A percentile compares a stretch with the other conserved stretches of the same genome.
Evolutionary conservation across 306 rosid genomes (phyloP).

Genomic region (Corylus avellana): DNA sequence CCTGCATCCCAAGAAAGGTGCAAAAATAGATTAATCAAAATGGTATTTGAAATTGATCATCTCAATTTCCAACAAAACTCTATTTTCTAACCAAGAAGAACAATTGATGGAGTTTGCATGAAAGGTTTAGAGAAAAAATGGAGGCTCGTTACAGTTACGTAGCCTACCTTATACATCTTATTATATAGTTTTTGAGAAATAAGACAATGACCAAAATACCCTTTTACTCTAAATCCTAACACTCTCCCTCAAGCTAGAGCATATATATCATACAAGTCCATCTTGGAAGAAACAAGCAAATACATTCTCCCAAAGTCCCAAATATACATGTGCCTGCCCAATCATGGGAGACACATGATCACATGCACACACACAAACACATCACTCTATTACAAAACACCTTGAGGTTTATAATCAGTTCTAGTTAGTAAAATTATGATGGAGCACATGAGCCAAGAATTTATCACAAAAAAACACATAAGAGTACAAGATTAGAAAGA

Average conservation of each 20-base stretch:
- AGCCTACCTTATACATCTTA: too few relatives aligned
- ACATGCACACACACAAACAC: background rate
- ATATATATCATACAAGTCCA: too few relatives aligned
- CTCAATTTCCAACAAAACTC: slow-evolving; percentile 18
- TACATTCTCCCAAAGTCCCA: background rate
- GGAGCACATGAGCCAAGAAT: slow-evolving; percentile 12
- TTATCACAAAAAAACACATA: background rate
- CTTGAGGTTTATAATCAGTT: slow-evolving; percentile 8
- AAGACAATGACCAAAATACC: too few relatives aligned
- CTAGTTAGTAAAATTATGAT: background rate
- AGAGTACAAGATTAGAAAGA: background rate
- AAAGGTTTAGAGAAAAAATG: too few relatives aligned
- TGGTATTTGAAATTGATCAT: slow-evolving; percentile 2
- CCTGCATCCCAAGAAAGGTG: slow-evolving; percentile 45
- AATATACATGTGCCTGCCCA: background rate
- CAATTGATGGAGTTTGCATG: too few relatives aligned
- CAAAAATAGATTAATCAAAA: slow-evolving; percentile 20
- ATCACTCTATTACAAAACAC: background rate
- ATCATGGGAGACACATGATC: background rate
- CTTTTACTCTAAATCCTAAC: too few relatives aligned
- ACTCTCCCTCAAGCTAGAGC: too few relatives aligned
- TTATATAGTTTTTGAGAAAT: too few relatives aligned
- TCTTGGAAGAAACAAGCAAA: too few relatives aligned
- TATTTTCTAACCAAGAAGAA: background rate
- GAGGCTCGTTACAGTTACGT: too few relatives aligned